A percentile compares a stretch with the other conserved stretches of the same genome.
These are phyloP conservation scores for Microthlaspi erraticum DNA, from an alignment of 345 rosid species.

Conservation along the genomic window DNA sequence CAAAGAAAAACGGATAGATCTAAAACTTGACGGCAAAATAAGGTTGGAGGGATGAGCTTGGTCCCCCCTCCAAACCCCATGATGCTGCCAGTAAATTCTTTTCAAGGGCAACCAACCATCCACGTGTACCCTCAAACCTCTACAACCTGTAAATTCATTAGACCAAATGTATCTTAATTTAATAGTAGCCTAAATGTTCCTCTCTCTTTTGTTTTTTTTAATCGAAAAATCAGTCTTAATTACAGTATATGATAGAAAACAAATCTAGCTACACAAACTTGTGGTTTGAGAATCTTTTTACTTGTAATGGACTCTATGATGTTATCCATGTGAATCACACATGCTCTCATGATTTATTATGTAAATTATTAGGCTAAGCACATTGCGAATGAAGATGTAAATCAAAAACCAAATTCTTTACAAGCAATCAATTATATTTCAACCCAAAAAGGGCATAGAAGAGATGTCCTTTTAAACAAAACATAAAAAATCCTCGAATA, in stretches of 20 bases:
- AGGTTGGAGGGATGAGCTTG: slow-evolving; percentile 15
- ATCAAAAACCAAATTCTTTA: not conserved
- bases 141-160: slow-evolving; percentile 42
- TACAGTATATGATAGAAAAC: slow-evolving; percentile 3
- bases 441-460: not conserved
- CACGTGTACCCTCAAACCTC: slow-evolving; percentile 43
- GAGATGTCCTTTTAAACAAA: not conserved
- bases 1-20: not conserved
- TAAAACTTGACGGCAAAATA: slow-evolving; percentile 6
- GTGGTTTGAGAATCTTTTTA: slow-evolving; percentile 12
- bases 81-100: slow-evolving; percentile 38
- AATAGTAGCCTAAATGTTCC: not conserved
- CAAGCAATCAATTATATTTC: not conserved
- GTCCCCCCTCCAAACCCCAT: slow-evolving; percentile 33
- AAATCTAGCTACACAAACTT: slow-evolving; percentile 14
- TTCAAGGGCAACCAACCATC: slow-evolving; percentile 35
- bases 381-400: not conserved
- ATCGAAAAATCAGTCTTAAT: not conserved
- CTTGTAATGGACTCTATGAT: slow-evolving; percentile 39
- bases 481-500: not conserved
- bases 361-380: not conserved
- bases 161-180: slow-evolving; percentile 3
- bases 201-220: not conserved
- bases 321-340: slow-evolving; percentile 44
- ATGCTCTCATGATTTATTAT: slow-evolving; percentile 35